Base-by-base conservation (phyloP, 257 asterid species). In the Capsicum rhomboideum region DNA sequence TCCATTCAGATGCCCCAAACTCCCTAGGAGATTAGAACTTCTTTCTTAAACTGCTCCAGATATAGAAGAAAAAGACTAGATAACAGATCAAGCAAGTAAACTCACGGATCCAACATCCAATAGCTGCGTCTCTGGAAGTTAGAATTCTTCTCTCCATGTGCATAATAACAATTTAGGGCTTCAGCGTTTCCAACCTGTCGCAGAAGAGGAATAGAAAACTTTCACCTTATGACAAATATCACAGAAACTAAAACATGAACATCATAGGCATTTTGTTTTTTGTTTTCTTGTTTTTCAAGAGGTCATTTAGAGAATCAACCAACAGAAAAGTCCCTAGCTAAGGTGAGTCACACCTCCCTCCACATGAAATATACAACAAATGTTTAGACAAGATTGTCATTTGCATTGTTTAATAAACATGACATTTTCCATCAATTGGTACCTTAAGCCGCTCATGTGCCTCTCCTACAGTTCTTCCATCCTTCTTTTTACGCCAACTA, bases 381-480 rank as follows among this genome's bases (percentile, higher is more conserved):
- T 75, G 23, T 75, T 75, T 23, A 74, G 80, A 23, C 42, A 74
- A 21, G 31, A 74, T 44, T 72, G 55, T 72, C 34, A 42, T 42
- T 74, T 74, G 80, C 37, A 26, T 46, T 23, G 40, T 23, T 74
- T 58, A 42, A 80, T 17, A 75, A 49, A 75, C 40, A 54, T 37
- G 20, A 50, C n/a, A 40, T 18, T 55, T 18, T 49, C 81, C 37
- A 75, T 29, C 81, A 75, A 50, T 64, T 52, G 78, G 85, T 82
- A 96, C 99, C 99, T 97, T 97, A 64, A 97, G 97, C 85, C 95
- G 91, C 88, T 97, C 99, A 79, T 97, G 99, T 68, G 97, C 98
- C 92, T 97, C 99, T 59, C 97, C 96, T 82, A 93, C 91, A 78
- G 98, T 91, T 89, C 89, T 90, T 85, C 97, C 97, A 90, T 94